Base-by-base conservation (phyloP, 805 yeast species). In the Candida krabiensis region DNA sequence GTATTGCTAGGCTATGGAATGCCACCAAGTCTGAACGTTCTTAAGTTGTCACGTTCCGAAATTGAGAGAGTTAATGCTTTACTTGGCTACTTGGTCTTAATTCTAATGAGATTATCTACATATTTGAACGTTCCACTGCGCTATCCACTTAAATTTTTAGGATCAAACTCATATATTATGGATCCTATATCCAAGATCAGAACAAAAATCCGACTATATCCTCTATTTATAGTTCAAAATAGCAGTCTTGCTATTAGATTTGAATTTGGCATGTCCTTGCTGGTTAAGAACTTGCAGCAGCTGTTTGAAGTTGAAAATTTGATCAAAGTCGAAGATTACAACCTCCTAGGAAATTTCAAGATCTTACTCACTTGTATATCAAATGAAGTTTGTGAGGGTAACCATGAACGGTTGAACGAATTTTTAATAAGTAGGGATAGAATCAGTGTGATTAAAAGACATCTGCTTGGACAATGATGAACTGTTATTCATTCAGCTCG, bases 211-310 rank as follows among this genome's bases (percentile, higher is more conserved):
- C 28, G 58, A 44, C 48, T 67, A 26, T 75, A 73, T 46, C 81
- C 81, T 4, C 49, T 77, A 29, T 75, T 76, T 68, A 61, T 73
- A n/a, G 64, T 67, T 13, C 75, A 71, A 9, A 68, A 67, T 35
- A 47, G 51, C 13, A 49, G 53, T 18, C 28, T 55, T 25, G 49
- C 52, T 5, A 64, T 70, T 41, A 56, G 77, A 21, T 75, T 75
- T 34, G 77, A 77, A 40, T 76, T 73, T 52, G 81, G 71, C 1
- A 53, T 75, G 14, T 63, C 64, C 22, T 53, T 77, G 17, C 55
- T 77, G 28, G 63, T 66, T 38, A 70, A 71, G 44, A 63, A 75
- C 47, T 60, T 77, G 27, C 76, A 75, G 49, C 78, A 74, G 46
- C 37, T 64, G 17, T 58, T 60, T 40, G 65, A 61, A 33, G 42